Base-by-base conservation (phyloP, 1,284 basidiomycete species). In the Papiliotrema fonsecae region DNA sequence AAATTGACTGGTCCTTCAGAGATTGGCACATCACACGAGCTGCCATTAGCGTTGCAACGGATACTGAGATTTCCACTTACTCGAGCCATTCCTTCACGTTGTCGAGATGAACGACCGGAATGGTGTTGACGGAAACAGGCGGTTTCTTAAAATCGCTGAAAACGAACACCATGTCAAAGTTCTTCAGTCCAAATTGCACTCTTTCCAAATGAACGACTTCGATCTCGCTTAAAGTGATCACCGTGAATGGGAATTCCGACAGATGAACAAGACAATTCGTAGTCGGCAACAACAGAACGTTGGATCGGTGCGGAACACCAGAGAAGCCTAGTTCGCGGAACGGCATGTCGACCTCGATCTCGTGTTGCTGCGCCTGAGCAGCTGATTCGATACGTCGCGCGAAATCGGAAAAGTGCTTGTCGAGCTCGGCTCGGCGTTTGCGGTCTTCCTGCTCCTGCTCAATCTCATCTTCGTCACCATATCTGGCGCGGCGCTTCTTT, bases 21-120 rank as follows among this genome's bases (percentile, higher is more conserved):
- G 73, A 97, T 83, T 14, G 93, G 86, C 50, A 98, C 94, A 70
- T 98, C 96, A 49, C 96, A 92, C 11, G 90, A 94, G 69, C 89
- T 93, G 53, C 10, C 4, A 11, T 48, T n/a, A 35, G 28, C 36
- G 11, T 36, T n/a, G n/a, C n/a, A n/a, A n/a, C n/a, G n/a, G n/a
- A n/a, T n/a, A n/a, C n/a, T n/a, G n/a, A n/a, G n/a, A n/a, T 11
- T 28, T 2, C 4, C 10, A 81, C 87, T 61, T 65, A 93, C 87
- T 99, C 93, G 25, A 99, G 81, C 94, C 93, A 99, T 68, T 94
- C 91, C 75, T 96, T 96, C 53, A 97, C 91, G 61, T 92, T 90
- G 65, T 97, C 93, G 55, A 97, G 80, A 60, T 91, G 86, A 1
- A 82, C 76, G 50, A 82, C 88, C n/a, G 88, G 89, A 57, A 97